These are phyloP conservation scores for Yamadazyma takamatsuzukensis DNA, from an alignment of 805 yeast genomes.

Conservation along the genomic window DNA sequence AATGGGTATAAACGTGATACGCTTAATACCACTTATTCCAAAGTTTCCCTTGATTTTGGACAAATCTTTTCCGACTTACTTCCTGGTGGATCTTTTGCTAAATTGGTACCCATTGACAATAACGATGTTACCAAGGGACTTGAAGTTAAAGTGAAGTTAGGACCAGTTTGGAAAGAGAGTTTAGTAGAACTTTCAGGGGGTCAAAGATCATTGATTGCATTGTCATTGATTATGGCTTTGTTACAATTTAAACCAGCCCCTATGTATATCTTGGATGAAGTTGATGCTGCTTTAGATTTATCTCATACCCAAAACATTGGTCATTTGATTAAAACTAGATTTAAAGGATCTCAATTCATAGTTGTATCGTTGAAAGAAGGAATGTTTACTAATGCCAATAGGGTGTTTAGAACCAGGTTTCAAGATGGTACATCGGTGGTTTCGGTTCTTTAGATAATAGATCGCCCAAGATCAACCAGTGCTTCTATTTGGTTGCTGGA, in stretches of 20 bases:
- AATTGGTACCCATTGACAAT: conserved; percentile 77
- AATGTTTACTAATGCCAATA: conserved; percentile 95
- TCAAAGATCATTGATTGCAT: conserved; percentile 89
- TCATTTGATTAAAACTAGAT: conserved; percentile 88
- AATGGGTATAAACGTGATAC: conserved; percentile 85
- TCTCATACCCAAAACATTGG: conserved; percentile 98
- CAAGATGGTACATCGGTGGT: conserved; percentile 97
- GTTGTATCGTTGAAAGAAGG: conserved; percentile 97
- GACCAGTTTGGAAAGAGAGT: conserved; percentile 93
- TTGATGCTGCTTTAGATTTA: conserved; percentile 95
- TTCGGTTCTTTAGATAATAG: conserved; percentile 52
- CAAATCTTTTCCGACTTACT: conserved; percentile 80
- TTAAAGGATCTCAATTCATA: conserved; percentile 93
- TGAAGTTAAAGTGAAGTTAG: conserved; percentile 85
- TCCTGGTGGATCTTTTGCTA: conserved; percentile 80
- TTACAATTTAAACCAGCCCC: conserved; percentile 97
- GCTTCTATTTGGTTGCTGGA: no score
- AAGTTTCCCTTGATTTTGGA: conserved; percentile 88
- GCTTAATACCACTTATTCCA: conserved; percentile 76
- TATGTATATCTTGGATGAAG: conserved; percentile 95
- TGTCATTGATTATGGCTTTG: conserved; percentile 87
- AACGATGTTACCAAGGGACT: conserved; percentile 85
- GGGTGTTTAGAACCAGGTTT: conserved; percentile 88
- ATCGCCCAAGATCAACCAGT: no score
- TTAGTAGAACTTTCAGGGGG: conserved; percentile 96